Conservation (phyloP, 306 rosid species). For the Begonia peltatifolia region DNA sequence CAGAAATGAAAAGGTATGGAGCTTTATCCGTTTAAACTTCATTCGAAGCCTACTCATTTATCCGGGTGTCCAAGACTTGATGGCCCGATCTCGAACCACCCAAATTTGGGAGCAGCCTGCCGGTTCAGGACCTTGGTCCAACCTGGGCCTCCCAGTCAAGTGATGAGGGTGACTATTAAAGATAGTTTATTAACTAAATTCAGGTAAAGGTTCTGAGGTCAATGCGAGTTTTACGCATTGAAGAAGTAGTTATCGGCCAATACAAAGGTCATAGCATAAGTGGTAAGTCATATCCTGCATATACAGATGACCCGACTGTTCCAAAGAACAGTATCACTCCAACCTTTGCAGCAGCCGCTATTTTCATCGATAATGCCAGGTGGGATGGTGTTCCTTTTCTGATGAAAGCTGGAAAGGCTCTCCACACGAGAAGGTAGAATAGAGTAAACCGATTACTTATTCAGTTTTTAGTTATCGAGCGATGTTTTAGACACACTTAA, state of each 20-base stretch:
- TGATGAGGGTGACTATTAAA: neutral
- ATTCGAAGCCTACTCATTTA: no score
- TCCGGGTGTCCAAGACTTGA: no score
- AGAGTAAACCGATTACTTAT: no score
- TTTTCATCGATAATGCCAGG: constrained; percentile 81
- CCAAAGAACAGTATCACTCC: constrained; percentile 79
- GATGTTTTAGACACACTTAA: neutral
- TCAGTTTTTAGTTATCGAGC: no score
- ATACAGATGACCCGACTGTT: constrained; percentile 70
- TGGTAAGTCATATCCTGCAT: constrained; percentile 58
- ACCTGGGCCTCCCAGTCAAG: no score
- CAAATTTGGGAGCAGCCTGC: no score
- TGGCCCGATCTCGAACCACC: no score
- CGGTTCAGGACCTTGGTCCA: no score
- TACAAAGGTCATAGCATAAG: constrained; percentile 82
- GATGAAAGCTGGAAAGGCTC: constrained; percentile 98
- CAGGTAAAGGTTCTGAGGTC: constrained; percentile 95
- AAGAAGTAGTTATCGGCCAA: constrained; percentile 87
- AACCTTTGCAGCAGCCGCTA: constrained; percentile 93
- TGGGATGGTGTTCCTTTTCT: constrained; percentile 99
- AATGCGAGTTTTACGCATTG: constrained; percentile 63
- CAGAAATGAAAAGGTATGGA: constrained; percentile 74
- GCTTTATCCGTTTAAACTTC: no score
- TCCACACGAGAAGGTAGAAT: constrained; percentile 61
- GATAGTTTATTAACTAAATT: constrained; percentile 8